Base-by-base conservation (phyloP, 2,329 filamentous ascomycete genomes). In the Calonectria pteridis region DNA sequence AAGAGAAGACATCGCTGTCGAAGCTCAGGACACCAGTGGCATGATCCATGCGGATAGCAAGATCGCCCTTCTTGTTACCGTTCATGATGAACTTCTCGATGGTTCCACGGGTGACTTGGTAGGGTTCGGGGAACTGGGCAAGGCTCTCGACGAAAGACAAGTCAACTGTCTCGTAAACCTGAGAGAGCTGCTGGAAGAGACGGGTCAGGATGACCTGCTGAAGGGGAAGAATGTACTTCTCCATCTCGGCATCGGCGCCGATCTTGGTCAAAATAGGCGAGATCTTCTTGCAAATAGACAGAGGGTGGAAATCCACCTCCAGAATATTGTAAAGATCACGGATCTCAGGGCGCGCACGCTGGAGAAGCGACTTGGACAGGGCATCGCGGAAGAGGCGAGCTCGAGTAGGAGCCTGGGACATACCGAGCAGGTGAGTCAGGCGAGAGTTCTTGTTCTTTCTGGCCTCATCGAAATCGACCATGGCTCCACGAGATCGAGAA, bases 51-150 rank as follows among this genome's bases (percentile, higher is more conserved):
- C 97, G 95, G 81, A 99, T 97, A 68, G 97, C 94, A 58, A 99
- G 91, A 81, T 99, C 97, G 71, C 97, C 97, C 91, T 99, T 99
- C 92, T 99, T 99, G 91, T 98, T 98, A 77, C 97, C 97, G 86
- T 99, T 99, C 97, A 99, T 99, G 90, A 99, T 98, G 90, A 99
- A 99, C 88, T 98, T 99, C 89, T 99, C 97, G 78, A 99, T 97
- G 75, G 95, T 98, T 78, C 93, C 92, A 68, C 94, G 93, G 76
- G 91, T 94, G 78, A 98, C 95, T 87, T 98, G 94, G 91, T 97
- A 98, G 51, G 97, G 95, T 84, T 98, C 96, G 13, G 97, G 97
- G 90, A 99, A 99, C 83, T 97, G 91, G 76, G 97, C 97, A 69
- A 99, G 93, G 82, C 94, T 93, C 84, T 98, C 94, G 59, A 99